Conservation (phyloP, 2,329 filamentous ascomycete species). For the Fusarium nodosum region DNA sequence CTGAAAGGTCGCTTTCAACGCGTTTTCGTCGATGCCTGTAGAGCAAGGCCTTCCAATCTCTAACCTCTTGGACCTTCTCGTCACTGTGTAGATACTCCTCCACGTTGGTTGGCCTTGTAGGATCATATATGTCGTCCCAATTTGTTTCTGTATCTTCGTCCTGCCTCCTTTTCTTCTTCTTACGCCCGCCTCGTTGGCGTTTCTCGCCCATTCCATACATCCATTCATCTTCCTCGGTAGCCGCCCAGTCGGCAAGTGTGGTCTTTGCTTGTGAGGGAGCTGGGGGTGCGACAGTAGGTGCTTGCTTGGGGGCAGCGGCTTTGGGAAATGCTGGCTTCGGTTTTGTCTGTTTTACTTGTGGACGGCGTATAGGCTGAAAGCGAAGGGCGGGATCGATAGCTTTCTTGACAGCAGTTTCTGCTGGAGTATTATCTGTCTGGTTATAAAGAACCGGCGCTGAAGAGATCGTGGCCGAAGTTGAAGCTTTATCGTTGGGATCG, state of each 20-base stretch:
- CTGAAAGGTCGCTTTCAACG: constrained; percentile 54
- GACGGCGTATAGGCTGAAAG: constrained; percentile 88
- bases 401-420: constrained; percentile 71
- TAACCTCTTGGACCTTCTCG: constrained; percentile 82
- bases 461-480: constrained; percentile 75
- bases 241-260: constrained; percentile 84
- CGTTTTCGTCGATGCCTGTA: constrained; percentile 75
- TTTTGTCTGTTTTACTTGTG: constrained; percentile 71
- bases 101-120: constrained; percentile 83
- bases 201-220: constrained; percentile 74
- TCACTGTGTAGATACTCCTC: constrained; percentile 88
- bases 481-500: constrained; percentile 66
- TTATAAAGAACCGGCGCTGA: constrained; percentile 81
- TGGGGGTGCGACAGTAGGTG: constrained; percentile 51
- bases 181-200: constrained; percentile 81
- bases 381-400: constrained; percentile 73
- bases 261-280: constrained; percentile 68
- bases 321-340: constrained; percentile 73
- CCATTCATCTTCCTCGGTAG: constrained; percentile 84
- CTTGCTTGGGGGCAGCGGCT: constrained; percentile 52
- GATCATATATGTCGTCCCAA: constrained; percentile 94
- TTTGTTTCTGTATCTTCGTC: constrained; percentile 71
- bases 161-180: constrained; percentile 77
- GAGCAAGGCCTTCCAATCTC: constrained; percentile 86
- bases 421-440: constrained; percentile 61